Conservation (phyloP, 768 basidiomycete species). For the Suillus subalutaceus region DNA sequence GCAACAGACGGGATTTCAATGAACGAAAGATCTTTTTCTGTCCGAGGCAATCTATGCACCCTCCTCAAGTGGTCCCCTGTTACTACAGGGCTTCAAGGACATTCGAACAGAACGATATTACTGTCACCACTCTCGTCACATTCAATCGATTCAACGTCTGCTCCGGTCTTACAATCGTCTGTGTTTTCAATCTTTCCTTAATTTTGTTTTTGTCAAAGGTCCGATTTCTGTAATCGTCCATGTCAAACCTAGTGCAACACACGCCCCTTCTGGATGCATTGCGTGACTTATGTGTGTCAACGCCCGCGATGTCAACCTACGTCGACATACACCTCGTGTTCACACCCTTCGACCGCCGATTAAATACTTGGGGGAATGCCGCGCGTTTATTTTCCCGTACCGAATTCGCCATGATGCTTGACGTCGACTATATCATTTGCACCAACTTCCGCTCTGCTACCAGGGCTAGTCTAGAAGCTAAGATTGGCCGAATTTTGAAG, state of each 20-base stretch:
- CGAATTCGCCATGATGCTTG: conserved; percentile 78
- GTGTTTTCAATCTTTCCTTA: neutral
- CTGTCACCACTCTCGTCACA: conserved; percentile 85
- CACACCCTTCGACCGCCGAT: conserved; percentile 79
- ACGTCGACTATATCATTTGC: conserved; percentile 85
- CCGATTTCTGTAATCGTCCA: conserved; percentile 87
- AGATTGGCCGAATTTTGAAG: conserved; percentile 45
- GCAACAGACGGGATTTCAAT: conserved; percentile 8
- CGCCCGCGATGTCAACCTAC: conserved; percentile 62
- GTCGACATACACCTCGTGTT: conserved; percentile 89
- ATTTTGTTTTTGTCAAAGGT: conserved; percentile 43
- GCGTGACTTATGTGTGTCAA: conserved; percentile 66
- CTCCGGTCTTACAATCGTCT: conserved; percentile 5
- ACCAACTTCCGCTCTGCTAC: conserved; percentile 74
- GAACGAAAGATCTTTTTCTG: conserved; percentile 52
- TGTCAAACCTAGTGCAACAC: conserved; percentile 46
- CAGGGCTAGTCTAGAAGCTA: conserved; percentile 39
- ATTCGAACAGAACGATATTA: conserved; percentile 69
- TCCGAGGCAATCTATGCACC: conserved; percentile 69
- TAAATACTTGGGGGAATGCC: conserved; percentile 89
- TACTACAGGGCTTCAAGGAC: conserved; percentile 69
- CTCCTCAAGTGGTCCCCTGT: conserved; percentile 74
- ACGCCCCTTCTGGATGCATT: conserved; percentile 60
- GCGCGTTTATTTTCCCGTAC: conserved; percentile 52
- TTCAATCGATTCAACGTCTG: conserved; percentile 72